Base-by-base conservation (phyloP, 495 filamentous ascomycete species). In the Jackrogersella minutella region DNA sequence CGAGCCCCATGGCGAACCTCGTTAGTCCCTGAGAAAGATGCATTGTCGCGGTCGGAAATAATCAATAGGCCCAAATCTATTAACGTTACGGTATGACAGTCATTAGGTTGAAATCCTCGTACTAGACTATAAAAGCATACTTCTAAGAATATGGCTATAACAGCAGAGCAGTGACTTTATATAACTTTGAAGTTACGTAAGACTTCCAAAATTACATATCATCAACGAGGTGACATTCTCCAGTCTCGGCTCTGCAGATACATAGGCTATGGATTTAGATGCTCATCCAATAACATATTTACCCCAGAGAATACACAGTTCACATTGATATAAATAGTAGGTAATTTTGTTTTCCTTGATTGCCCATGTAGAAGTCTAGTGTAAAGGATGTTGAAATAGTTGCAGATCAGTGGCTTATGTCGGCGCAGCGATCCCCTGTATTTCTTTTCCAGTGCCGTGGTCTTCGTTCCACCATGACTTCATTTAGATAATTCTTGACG, bases 371-470 rank as follows among this genome's bases (percentile, higher is more conserved):
- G 33, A 21, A 34, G 8, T 8, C n/a, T 36, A 21, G 30, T 16
- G 22, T 2, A 34, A 52, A 41, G 39, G 39, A 41, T 3, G 39
- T 41, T 41, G 11, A 8, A 24, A n/a, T 28, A 17, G 34, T 22
- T 37, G 51, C 16, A 54, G 34, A 54, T 54, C 34, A 3, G 51
- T 40, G 51, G 51, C 51, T 54, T 40, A 54, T 54, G 51, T n/a
- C 34, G 51, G 51, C 51, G 21, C 51, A 54, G 51, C 19, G 33
- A 28, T 39, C 19, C 33, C 50, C 43, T 26, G 43, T 4, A 49
- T 2, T 13, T 3, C n/a, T 14, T 31, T 30, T 11, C 26, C 44
- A 31, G 24, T 30, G 17, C n/a, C 26, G 1, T 31, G 44, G 44
- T 24, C 14, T 30, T 49, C 3, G 13, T 30, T 49, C 44, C 44